Evolutionary conservation across 2,329 filamentous ascomycete species (phyloP).

Genomic region (Cylindrodendrum hubeiense): DNA sequence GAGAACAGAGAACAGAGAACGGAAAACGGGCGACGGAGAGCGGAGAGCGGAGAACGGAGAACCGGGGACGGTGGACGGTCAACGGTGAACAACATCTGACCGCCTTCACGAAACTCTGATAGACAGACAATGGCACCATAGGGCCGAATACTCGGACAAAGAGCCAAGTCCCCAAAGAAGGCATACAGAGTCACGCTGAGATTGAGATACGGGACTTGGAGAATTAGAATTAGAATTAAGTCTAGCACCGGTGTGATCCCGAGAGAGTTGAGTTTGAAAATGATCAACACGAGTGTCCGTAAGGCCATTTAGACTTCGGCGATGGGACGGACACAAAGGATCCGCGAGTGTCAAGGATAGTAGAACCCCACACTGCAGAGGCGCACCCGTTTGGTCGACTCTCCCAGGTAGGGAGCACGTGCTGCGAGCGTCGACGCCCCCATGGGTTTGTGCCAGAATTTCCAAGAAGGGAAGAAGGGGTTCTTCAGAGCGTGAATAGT

Average conservation of each 20-base stretch:
- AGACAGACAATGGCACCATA: not conserved
- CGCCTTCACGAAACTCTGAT: not conserved
- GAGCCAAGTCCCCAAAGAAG: not conserved
- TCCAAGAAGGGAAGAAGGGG: not conserved
- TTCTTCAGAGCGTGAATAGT: not conserved
- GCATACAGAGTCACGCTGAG: not conserved
- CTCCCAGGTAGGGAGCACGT: not conserved
- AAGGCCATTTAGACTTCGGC: conserved; percentile 25
- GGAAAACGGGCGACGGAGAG: not conserved
- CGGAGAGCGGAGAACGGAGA: not conserved
- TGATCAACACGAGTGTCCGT: conserved; percentile 8
- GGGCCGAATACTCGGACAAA: not conserved
- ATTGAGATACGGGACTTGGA: not conserved
- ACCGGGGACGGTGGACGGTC: not conserved
- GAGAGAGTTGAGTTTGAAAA: conserved; percentile 10
- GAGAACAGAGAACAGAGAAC: not conserved
- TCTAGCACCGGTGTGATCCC: not conserved
- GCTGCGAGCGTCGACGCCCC: not conserved
- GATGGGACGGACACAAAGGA: conserved; percentile 13
- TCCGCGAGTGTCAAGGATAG: conserved; percentile 8
- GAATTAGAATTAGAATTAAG: not conserved
- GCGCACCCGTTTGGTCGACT: not conserved
- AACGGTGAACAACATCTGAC: not conserved
- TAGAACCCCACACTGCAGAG: conserved; percentile 14
- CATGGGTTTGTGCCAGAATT: not conserved